Evolutionary conservation across 257 asterid genomes (phyloP).

Genomic region (Ilex aquifolium): DNA sequence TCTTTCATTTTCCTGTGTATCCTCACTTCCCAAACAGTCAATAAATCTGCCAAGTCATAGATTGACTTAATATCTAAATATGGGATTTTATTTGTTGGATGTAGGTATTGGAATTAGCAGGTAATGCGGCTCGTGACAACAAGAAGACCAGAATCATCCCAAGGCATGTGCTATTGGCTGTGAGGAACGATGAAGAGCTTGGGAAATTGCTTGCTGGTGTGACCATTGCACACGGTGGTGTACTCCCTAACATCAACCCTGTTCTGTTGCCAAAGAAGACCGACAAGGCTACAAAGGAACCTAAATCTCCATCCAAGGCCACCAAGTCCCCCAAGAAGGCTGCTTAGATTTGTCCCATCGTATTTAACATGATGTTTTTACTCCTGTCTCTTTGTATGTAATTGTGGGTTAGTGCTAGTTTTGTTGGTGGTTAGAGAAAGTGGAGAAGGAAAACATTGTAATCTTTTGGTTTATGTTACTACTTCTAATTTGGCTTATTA

Average conservation of each 20-base stretch:
- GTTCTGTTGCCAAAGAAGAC: slow-evolving; percentile 5
- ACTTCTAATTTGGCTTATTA: background rate
- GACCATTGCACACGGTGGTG: slow-evolving; percentile 5
- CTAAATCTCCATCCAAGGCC: slow-evolving; percentile 6
- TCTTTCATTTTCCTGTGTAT: too few species aligned
- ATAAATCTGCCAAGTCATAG: too few species aligned
- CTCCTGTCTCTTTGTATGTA: background rate
- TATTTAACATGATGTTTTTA: background rate
- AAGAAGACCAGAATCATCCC: slow-evolving; percentile 7
- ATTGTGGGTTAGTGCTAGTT: background rate
- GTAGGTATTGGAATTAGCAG: slow-evolving; percentile 3
- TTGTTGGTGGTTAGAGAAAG: background rate
- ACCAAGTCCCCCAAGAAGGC: slow-evolving; percentile 8
- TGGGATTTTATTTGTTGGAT: background rate
- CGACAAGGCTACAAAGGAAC: background rate
- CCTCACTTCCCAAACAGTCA: too few species aligned
- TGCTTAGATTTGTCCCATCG: background rate
- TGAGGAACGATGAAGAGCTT: slow-evolving; percentile 10
- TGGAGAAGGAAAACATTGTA: slow-evolving; percentile 10
- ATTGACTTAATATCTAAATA: background rate
- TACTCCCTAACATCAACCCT: slow-evolving; percentile 5
- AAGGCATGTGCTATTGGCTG: slow-evolving; percentile 5
- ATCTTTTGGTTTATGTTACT: slow-evolving; percentile 5
- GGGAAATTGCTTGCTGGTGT: slow-evolving; percentile 6
- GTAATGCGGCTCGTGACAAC: slow-evolving; percentile 7